phyloP scores from a whole-genome alignment of 371 early-diverging fungal genomes.

The Mucor racemosus region DNA sequence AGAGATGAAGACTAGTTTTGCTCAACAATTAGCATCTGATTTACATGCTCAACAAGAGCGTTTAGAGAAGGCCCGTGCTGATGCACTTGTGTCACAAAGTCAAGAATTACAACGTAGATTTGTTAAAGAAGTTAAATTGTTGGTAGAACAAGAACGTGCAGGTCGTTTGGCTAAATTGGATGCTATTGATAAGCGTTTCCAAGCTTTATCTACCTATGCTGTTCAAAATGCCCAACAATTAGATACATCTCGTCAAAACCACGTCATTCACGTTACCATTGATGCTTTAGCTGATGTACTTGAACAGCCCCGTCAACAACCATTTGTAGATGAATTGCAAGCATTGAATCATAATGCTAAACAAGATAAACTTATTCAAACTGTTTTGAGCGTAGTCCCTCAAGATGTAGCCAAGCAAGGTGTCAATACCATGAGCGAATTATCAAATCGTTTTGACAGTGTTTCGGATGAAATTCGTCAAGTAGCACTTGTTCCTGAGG shows the following conservation, averaged over 20 bases:
- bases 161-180: slow-evolving; percentile 87
- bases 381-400: slow-evolving; percentile 65
- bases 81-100: slow-evolving; percentile 49
- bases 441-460: slow-evolving; percentile 68
- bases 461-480: slow-evolving; percentile 72
- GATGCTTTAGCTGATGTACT: slow-evolving; percentile 53
- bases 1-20: slow-evolving; percentile 32
- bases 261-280: slow-evolving; percentile 53
- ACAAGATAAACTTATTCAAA: slow-evolving; percentile 60
- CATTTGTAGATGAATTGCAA: slow-evolving; percentile 72
- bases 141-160: slow-evolving; percentile 87
- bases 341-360: slow-evolving; percentile 62
- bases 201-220: slow-evolving; percentile 66
- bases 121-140: slow-evolving; percentile 68
- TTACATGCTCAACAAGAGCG: slow-evolving; percentile 42
- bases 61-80: slow-evolving; percentile 44
- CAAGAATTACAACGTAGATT: slow-evolving; percentile 60
- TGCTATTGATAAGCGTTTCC: slow-evolving; percentile 74
- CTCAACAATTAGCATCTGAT: slow-evolving; percentile 40
- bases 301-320: slow-evolving; percentile 34
- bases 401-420: slow-evolving; percentile 59
- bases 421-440: slow-evolving; percentile 69
- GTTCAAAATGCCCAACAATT: slow-evolving; percentile 63
- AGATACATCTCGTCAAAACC: slow-evolving; percentile 51
- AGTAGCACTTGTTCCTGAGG: slow-evolving; percentile 82